Base-by-base conservation (phyloP, 2,329 filamentous ascomycete species). In the Diaporthe citri region DNA sequence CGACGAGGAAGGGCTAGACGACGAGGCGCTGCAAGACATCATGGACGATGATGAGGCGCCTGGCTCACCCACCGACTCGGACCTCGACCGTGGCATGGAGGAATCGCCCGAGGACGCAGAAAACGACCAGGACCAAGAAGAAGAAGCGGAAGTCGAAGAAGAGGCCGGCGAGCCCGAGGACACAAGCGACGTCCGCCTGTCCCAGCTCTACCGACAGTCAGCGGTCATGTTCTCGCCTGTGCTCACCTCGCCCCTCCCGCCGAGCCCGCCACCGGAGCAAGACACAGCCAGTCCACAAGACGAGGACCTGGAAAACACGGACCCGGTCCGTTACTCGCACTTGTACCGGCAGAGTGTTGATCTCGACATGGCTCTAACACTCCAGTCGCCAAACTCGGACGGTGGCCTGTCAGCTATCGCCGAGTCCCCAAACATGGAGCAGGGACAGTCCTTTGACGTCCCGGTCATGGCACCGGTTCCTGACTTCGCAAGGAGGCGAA, bases 281-380 rank as follows among this genome's bases (percentile, higher is more conserved):
- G 72, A 71, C 34, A 22, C 48, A 31, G 17, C 55, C 34, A 48
- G n/a, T 46, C 55, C 48, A 39, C 34, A 72, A 57, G 41, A 64
- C 10, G 46, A 25, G n/a, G 56, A 60, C 12, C 41, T 41, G 25
- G 69, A 69, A 12, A 28, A 46, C 17, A 72, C 22, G 2, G 55
- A 72, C 12, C 72, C 72, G 20, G 39, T 76, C 9, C 72, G 75
- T 17, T 72, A 56, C 52, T 72, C 57, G 20, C 51, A 70, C 17
- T 31, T 74, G 36, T 76, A 76, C 52, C 56, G 75, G 20, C 75
- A 76, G 36, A 76, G 75, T 41, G 36, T 76, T 25, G 46, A 70
- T 36, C n/a, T 64, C 25, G 70, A 72, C 28, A 60, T 60, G 55
- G 55, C 55, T 12, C n/a, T 71, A 17, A 36, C 39, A 43, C 13